Evolutionary conservation across 1,284 basidiomycete genomes (phyloP), one percentile per base, ranked within the genome.

Genomic region (Volvariella volvacea): DNA sequence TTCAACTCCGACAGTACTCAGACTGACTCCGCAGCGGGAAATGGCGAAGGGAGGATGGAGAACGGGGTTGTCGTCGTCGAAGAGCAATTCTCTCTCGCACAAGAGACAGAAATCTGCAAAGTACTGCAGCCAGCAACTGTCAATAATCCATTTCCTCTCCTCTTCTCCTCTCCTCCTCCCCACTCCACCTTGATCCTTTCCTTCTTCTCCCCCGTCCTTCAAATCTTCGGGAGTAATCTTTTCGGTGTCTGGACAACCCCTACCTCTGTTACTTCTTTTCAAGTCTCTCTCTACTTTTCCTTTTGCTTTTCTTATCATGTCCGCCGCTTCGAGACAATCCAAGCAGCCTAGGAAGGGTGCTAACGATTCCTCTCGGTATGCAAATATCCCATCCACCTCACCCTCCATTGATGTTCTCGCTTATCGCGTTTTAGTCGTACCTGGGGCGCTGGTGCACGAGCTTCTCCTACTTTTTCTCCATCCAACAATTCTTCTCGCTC

Each of bases 391-490:
- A 28, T 46, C 9, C 38, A 22, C 22, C 41, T 38, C 39, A 19
- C 25, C 42, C 20, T 22, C 43, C 20, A 31, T 32, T 44, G 42
- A 53, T 41, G 55, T 52, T 44, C 38, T 43, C n/a, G 17, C 22
- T 45, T 9, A 41, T 19, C 34, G 34, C 34, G 34, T 46, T 33
- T 32, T 55, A 82, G 80, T 50, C 80, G 81, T 57, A 80, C 82
- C 16, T 86, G 83, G 83, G 57, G 59, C 36, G 61, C 71, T 50
- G 75, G 74, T 50, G 63, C 79, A 48, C 77, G 83, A 47, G 69
- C 76, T 44, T 82, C 82, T 33, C 78, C 81, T 9, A 80, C 81
- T 2, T 85, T 77, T 63, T 77, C 80, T 47, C 74, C 81, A 4
- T 62, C 71, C 28, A 65, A 64, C 53, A 68, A 63, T 52, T 57